phyloP scores from a whole-genome alignment of 495 filamentous ascomycete species.

The Acidiella bohemica region DNA sequence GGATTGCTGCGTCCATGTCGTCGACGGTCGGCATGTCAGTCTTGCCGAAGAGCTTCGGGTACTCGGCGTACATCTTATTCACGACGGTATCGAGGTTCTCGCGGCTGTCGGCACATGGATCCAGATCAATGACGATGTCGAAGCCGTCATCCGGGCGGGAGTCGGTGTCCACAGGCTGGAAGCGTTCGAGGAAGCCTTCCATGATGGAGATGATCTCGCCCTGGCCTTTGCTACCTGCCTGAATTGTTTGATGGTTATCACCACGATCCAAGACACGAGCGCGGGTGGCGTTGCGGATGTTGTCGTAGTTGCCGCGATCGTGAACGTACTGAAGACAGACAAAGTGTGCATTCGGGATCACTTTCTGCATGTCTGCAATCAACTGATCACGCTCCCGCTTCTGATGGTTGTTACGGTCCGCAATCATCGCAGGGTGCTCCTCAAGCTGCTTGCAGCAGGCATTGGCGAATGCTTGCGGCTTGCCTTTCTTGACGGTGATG shows the following conservation, averaged over 20 bases:
- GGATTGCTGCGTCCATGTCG: constrained; percentile 71
- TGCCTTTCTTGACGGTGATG: constrained; percentile 58
- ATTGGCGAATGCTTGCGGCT: constrained; percentile 58
- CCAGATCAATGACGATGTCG: constrained; percentile 71
- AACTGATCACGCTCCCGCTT: constrained; percentile 75
- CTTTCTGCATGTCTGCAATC: constrained; percentile 56
- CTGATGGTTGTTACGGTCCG: constrained; percentile 89
- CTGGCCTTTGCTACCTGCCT: constrained; percentile 52
- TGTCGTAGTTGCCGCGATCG: constrained; percentile 44
- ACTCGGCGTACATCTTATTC: constrained; percentile 49
- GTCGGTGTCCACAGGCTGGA: constrained; percentile 56
- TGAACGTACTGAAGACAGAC: constrained; percentile 94
- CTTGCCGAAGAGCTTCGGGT: constrained; percentile 54
- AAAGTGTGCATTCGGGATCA: constrained; percentile 48
- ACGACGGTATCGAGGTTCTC: constrained; percentile 77
- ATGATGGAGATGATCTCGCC: constrained; percentile 75
- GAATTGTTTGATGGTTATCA: constrained; percentile 97
- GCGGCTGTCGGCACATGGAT: constrained; percentile 60
- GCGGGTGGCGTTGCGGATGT: constrained; percentile 61
- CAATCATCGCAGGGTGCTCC: constrained; percentile 58
- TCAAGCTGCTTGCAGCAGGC: constrained; percentile 48
- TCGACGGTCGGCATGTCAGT: constrained; percentile 51
- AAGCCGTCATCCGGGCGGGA: constrained; percentile 60
- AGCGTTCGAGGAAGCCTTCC: constrained; percentile 82
- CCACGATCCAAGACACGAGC: constrained; percentile 71